Percentiles rank a stretch among this genome's conserved stretches.
phyloP scores from a whole-genome alignment of 257 asterid genomes.

The Capsicum baccatum region DNA sequence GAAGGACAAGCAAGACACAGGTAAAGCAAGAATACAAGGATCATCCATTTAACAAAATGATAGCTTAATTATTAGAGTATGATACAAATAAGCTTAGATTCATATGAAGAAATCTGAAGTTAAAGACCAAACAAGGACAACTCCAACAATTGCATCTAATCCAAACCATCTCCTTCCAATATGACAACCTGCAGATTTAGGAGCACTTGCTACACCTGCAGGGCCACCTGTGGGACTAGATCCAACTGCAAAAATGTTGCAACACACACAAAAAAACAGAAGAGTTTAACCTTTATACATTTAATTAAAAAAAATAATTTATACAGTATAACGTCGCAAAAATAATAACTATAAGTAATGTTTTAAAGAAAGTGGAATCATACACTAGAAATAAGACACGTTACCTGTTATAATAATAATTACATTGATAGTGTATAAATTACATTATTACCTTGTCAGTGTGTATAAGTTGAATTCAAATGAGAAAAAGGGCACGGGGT shows the following conservation, averaged over 20 bases:
- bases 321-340: background rate
- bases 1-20: background rate
- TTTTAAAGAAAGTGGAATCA: background rate
- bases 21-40: background rate
- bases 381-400: background rate
- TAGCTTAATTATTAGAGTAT: background rate
- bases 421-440: too few relatives aligned
- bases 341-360: background rate
- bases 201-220: constrained; percentile 28
- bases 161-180: constrained; percentile 36
- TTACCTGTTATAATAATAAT: background rate
- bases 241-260: constrained; percentile 31
- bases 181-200: constrained; percentile 31
- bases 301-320: background rate
- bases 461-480: too few relatives aligned
- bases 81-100: background rate
- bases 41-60: constrained; percentile 21
- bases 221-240: constrained; percentile 38
- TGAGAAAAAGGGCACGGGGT: too few relatives aligned
- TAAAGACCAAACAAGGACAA: constrained; percentile 34
- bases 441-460: background rate
- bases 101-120: background rate
- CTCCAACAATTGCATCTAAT: constrained; percentile 33
- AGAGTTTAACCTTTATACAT: background rate
- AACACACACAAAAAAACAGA: background rate